phyloP scores from a whole-genome alignment of 2,329 filamentous ascomycete species.

The Pseudogymnoascus sp. region DNA sequence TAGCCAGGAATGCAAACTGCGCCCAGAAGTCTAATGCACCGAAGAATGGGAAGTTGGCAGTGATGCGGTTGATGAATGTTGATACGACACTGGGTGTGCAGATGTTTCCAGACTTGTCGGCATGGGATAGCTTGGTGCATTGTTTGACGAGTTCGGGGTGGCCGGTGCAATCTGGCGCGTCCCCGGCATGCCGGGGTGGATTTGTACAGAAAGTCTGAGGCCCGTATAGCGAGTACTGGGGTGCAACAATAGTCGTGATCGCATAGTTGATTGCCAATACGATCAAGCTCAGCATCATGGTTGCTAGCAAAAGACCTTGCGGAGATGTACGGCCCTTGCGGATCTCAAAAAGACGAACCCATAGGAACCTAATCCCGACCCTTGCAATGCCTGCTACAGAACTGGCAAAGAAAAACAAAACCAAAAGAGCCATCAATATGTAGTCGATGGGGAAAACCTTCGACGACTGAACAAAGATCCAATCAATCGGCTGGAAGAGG shows the following conservation, averaged over 20 bases:
- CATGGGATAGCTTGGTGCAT: constrained; percentile 69
- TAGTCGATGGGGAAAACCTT: constrained; percentile 89
- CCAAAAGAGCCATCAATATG: constrained; percentile 73
- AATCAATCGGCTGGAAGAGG: constrained; percentile 93
- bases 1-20: constrained; percentile 79
- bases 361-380: constrained; percentile 90
- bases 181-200: constrained; percentile 50
- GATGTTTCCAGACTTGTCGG: constrained; percentile 63
- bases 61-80: constrained; percentile 86
- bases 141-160: constrained; percentile 64
- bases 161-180: constrained; percentile 66
- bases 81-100: constrained; percentile 89
- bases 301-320: constrained; percentile 83
- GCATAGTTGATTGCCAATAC: constrained; percentile 89
- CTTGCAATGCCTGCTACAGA: constrained; percentile 79
- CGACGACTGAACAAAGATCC: constrained; percentile 71
- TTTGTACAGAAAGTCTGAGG: constrained; percentile 89
- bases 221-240: constrained; percentile 89
- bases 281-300: constrained; percentile 82
- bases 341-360: constrained; percentile 88
- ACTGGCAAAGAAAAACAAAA: constrained; percentile 80
- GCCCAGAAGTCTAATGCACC: constrained; percentile 92
- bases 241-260: constrained; percentile 85
- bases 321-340: constrained; percentile 81
- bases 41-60: constrained; percentile 91